Evolutionary conservation across 306 rosid genomes (phyloP).

Genomic region (Begonia masoniana): DNA sequence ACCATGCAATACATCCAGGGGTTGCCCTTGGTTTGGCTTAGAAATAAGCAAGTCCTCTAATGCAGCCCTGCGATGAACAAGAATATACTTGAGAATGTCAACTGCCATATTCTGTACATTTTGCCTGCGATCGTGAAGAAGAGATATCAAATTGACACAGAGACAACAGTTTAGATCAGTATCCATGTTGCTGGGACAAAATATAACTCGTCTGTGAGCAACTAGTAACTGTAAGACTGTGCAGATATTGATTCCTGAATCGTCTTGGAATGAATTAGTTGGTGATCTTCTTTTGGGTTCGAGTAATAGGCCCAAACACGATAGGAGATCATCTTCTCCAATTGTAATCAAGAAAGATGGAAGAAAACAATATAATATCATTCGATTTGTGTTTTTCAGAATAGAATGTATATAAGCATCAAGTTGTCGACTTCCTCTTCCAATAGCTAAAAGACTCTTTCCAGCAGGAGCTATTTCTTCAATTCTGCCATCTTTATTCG

Average conservation of each 20-base stretch:
- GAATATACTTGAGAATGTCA: constrained; percentile 79
- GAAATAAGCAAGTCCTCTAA: constrained; percentile 87
- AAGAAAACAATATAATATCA: constrained; percentile 87
- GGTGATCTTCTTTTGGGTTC: constrained; percentile 54
- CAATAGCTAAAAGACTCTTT: constrained; percentile 77
- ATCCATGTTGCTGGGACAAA: constrained; percentile 91
- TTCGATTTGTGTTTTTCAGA: constrained; percentile 83
- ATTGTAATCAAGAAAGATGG: constrained; percentile 67
- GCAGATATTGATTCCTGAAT: constrained; percentile 65
- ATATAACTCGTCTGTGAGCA: constrained; percentile 81
- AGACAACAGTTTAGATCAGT: constrained; percentile 93
- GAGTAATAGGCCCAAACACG: constrained; percentile 42
- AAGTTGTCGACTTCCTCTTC: constrained; percentile 89
- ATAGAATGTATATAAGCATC: constrained; percentile 91
- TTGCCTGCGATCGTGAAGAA: constrained; percentile 60
- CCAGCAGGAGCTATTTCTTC: constrained; percentile 88
- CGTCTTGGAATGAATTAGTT: constrained; percentile 36
- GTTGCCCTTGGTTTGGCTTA: constrained; percentile 80
- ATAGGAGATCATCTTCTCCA: constrained; percentile 82
- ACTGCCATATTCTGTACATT: constrained; percentile 76
- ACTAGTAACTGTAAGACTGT: constrained; percentile 75
- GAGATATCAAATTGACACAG: constrained; percentile 77
- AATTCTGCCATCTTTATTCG: constrained; percentile 95
- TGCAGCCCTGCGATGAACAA: constrained; percentile 86
- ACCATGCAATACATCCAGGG: constrained; percentile 72